Conservation (phyloP, 352 stramenopile genomes). For the Aphanomyces astaci region DNA sequence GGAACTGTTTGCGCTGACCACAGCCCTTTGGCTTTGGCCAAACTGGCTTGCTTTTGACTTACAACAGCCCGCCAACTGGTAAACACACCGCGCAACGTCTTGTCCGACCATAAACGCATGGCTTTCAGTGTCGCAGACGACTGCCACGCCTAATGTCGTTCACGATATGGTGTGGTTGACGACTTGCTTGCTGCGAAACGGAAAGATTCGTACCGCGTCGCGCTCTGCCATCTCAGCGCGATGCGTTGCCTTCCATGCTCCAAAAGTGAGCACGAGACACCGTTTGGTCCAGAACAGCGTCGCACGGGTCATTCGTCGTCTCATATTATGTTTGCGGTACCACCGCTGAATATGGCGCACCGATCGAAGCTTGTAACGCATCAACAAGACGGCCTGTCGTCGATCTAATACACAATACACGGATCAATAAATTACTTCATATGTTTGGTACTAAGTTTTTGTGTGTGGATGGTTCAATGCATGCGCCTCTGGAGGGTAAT, state of each 20-base stretch:
- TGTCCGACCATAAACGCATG: constrained; percentile 52
- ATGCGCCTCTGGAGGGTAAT: no score
- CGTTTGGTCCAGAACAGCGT: constrained; percentile 10
- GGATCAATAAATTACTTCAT: no score
- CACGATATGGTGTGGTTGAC: no score
- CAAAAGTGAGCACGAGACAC: neutral
- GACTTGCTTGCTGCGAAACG: neutral
- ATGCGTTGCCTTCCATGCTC: constrained; percentile 11
- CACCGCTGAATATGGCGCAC: neutral
- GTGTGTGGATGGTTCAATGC: no score
- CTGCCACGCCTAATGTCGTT: constrained; percentile 1
- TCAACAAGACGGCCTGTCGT: neutral
- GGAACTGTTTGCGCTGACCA: constrained; percentile 63
- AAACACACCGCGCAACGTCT: constrained; percentile 41
- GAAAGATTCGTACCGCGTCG: neutral
- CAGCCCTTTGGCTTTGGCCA: constrained; percentile 53
- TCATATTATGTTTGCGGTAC: neutral
- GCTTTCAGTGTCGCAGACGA: constrained; percentile 34
- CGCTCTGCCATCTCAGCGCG: neutral
- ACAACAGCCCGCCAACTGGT: constrained; percentile 37
- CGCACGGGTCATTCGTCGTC: neutral
- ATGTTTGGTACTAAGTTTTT: no score
- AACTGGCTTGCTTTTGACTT: constrained; percentile 32
- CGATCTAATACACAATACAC: constrained; percentile 6
- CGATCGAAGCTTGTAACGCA: neutral